A percentile compares a stretch with the other conserved stretches of the same genome.
These are phyloP conservation scores for Fusarium domesticum DNA, from an alignment of 2,329 filamentous ascomycete genomes.

Conservation along the genomic window DNA sequence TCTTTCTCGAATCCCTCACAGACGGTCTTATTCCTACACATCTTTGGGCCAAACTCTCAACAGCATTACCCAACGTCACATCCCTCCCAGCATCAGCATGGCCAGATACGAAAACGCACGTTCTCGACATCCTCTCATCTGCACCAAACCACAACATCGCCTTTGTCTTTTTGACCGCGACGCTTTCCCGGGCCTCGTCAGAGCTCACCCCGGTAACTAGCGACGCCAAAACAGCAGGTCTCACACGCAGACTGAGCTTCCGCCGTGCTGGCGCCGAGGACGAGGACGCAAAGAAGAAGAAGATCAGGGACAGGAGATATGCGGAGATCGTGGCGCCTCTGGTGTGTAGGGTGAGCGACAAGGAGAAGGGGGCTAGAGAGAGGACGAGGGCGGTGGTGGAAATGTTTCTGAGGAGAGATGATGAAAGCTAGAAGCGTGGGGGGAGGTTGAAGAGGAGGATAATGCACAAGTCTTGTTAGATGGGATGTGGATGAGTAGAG, in stretches of 20 bases:
- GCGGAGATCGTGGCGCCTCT: constrained; percentile 63
- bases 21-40: constrained; percentile 73
- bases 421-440: constrained; percentile 30
- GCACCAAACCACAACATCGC: constrained; percentile 80
- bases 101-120: constrained; percentile 45
- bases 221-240: constrained; percentile 30
- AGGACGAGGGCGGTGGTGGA: constrained; percentile 66
- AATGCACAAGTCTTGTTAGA: background rate
- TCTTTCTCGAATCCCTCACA: constrained; percentile 70
- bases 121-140: constrained; percentile 72
- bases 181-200: constrained; percentile 56
- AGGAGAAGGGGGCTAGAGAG: constrained; percentile 61
- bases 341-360: constrained; percentile 55
- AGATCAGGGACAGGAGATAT: constrained; percentile 58
- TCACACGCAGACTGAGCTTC: constrained; percentile 48
- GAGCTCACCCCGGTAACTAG: constrained; percentile 45
- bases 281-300: constrained; percentile 43
- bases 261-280: constrained; percentile 33
- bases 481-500: no score
- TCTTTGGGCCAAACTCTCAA: constrained; percentile 69
- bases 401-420: constrained; percentile 53
- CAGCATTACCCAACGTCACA: constrained; percentile 46
- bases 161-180: constrained; percentile 82
- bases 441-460: constrained; percentile 8
- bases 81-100: constrained; percentile 28